Evolutionary conservation across 768 basidiomycete species (phyloP), one percentile per base, ranked within the genome.

Genomic region (Leccinellum albellum): DNA sequence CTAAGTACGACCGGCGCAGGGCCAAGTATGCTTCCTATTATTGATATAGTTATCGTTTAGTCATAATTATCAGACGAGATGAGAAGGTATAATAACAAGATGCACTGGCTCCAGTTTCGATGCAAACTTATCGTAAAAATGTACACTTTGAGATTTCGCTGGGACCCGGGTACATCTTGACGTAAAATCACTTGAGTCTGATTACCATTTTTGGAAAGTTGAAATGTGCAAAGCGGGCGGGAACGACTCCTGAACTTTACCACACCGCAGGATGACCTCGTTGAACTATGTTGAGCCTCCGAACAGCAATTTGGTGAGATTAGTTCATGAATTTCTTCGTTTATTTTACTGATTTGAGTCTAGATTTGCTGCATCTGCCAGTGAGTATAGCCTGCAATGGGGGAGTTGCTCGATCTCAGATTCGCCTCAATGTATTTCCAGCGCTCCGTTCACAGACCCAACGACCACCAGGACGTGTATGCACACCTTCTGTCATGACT

Each of bases 401-500:
- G 9, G 12, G 33, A 37, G 42, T 50, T 45, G 26, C 42, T 35
- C 40, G 24, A 55, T 57, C 59, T 40, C 31, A 52, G 57, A 57
- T 61, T 56, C 56, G 50, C 50, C 23, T 40, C 29, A 48, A 53
- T 50, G 20, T 28, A 21, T 50, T 15, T 31, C 46, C 65, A 88
- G 87, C 23, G 78, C 79, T 54, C 89, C 91, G 3, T 94, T 94
- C 66, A 73, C 83, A 8, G 82, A 91, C 29, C 94, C 93, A 10
- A 80, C 79, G 1, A 89, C 88, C 0, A 86, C 90, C 0, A 79
- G 73, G 40, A 83, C 86, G 8, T 95, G 94, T 64, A 78, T 82
- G 57, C 94, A 93, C 68, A 95, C 91, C 0, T 95, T 95, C 70
- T 96, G 94, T 70, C 73, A 73, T n/a, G 86, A 84, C 29, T 96